phyloP scores from a whole-genome alignment of 2,329 filamentous ascomycete species.

The Ambrosiella beaveri region DNA sequence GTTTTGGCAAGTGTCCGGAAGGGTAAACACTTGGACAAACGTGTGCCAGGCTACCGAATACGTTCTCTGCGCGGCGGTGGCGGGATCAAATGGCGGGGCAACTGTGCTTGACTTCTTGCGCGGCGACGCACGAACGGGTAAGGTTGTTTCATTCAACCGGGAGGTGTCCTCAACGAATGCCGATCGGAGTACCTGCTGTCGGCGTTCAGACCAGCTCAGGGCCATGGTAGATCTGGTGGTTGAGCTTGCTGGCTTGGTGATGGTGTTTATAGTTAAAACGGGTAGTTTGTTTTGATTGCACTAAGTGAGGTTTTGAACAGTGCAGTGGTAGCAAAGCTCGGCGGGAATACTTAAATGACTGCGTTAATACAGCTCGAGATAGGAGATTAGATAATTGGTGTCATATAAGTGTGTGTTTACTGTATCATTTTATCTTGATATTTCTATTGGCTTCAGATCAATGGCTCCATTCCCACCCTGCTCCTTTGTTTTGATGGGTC shows the following conservation, averaged over 20 bases:
- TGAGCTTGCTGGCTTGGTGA: not conserved
- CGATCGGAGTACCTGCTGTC: constrained; percentile 34
- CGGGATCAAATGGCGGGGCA: constrained; percentile 5
- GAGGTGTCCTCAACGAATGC: constrained; percentile 37
- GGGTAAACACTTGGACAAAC: constrained; percentile 38
- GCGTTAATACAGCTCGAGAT: too few species aligned
- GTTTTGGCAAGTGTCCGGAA: constrained; percentile 36
- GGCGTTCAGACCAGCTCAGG: constrained; percentile 20
- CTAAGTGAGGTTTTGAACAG: not conserved
- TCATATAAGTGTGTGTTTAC: too few species aligned
- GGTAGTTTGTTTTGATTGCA: not conserved
- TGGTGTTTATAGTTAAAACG: not conserved
- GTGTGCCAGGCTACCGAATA: constrained; percentile 47
- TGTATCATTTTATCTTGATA: too few species aligned
- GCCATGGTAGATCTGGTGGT: constrained; percentile 1
- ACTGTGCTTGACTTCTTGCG: constrained; percentile 4
- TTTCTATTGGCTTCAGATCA: too few species aligned
- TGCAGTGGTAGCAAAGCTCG: too few species aligned
- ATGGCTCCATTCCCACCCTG: not conserved
- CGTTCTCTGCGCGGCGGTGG: constrained; percentile 31
- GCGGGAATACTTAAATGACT: too few species aligned
- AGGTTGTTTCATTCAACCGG: constrained; percentile 14
- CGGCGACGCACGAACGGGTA: constrained; percentile 10
- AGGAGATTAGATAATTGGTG: too few species aligned
- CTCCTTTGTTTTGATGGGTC: not conserved